These are phyloP conservation scores for Euphorbia peplus DNA, from an alignment of 345 rosid species.

Conservation along the genomic window DNA sequence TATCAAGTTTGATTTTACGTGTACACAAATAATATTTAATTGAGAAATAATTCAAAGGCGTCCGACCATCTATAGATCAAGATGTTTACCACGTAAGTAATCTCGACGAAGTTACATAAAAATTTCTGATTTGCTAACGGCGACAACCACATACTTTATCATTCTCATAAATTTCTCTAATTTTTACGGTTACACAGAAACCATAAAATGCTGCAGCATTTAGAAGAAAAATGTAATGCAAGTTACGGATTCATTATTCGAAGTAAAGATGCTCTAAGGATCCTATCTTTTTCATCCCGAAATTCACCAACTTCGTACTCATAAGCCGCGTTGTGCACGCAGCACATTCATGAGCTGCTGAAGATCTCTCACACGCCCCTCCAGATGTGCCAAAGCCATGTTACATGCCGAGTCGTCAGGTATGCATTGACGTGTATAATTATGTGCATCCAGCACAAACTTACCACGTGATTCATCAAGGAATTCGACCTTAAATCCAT, in stretches of 20 bases:
- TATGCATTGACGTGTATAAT: conserved; percentile 35
- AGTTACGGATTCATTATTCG: too few relatives aligned
- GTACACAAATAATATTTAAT: too few relatives aligned
- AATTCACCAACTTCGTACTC: conserved; percentile 37
- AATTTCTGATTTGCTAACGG: too few relatives aligned
- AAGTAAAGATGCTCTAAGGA: conserved; percentile 1
- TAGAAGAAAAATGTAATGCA: too few relatives aligned
- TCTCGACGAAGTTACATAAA: too few relatives aligned
- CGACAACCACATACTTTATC: too few relatives aligned
- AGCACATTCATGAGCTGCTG: conserved; percentile 49
- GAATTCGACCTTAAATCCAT: conserved; percentile 43
- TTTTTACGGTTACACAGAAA: not conserved
- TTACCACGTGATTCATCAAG: conserved; percentile 47
- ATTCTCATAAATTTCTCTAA: too few relatives aligned
- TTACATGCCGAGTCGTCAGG: conserved; percentile 14
- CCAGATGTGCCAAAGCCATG: conserved; percentile 11
- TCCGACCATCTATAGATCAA: too few relatives aligned
- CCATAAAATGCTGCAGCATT: too few relatives aligned
- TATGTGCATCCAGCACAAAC: conserved; percentile 46
- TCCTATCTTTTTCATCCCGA: not conserved
- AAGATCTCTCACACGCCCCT: conserved; percentile 36
- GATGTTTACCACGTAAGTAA: too few relatives aligned
- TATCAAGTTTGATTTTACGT: too few relatives aligned
- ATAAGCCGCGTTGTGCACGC: conserved; percentile 39
- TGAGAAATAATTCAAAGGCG: too few relatives aligned